phyloP scores from a whole-genome alignment of 106 monocot genomes.

The Alisma plantagoaquatica region DNA sequence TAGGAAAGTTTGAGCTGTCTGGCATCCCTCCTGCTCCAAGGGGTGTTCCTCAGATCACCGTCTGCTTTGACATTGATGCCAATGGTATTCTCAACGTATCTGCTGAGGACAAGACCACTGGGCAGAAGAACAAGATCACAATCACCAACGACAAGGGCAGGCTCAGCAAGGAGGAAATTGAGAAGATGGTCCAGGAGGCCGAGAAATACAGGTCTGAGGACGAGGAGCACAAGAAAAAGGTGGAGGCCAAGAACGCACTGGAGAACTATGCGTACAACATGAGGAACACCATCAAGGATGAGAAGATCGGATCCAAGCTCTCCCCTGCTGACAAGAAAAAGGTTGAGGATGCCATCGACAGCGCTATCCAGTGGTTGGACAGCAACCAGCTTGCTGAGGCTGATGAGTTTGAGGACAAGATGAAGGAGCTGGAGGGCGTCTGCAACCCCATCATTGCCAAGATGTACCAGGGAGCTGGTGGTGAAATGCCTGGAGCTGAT shows the following conservation, averaged over 20 bases:
- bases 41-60: constrained; percentile 23
- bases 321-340: too few relatives aligned
- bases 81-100: constrained; percentile 24
- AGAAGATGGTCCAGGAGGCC: constrained; percentile 33
- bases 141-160: constrained; percentile 25
- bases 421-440: too few relatives aligned
- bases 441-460: too few relatives aligned
- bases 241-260: constrained; percentile 23
- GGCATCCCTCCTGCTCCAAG: constrained; percentile 21
- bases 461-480: too few relatives aligned
- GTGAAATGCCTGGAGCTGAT: too few relatives aligned
- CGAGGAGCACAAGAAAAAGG: constrained; percentile 29
- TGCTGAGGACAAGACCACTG: constrained; percentile 24
- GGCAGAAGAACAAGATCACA: constrained; percentile 26
- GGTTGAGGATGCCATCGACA: too few relatives aligned
- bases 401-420: too few relatives aligned
- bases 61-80: constrained; percentile 20
- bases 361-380: too few relatives aligned
- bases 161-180: constrained; percentile 25
- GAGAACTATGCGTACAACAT: constrained; percentile 34
- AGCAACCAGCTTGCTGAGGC: too few relatives aligned
- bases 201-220: constrained; percentile 31
- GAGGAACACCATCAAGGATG: constrained; percentile 31
- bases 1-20: too few relatives aligned
- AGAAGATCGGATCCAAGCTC: too few relatives aligned